These are phyloP conservation scores for Inga oerstediana DNA, from an alignment of 306 rosid species.

Conservation along the genomic window DNA sequence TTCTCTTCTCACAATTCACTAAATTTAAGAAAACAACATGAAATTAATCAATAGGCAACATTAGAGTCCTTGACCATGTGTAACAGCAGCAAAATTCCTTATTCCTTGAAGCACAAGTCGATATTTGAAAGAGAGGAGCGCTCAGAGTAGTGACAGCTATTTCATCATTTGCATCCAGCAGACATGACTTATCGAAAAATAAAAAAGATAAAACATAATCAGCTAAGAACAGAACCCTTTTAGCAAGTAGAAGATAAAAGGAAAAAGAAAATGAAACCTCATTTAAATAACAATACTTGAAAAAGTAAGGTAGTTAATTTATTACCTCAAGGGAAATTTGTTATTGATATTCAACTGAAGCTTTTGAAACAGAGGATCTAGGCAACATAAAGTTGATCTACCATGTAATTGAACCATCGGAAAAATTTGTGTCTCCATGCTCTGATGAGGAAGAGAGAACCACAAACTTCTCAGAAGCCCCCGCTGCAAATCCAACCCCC, in stretches of 20 bases:
- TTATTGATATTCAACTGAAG: neutral
- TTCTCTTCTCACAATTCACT: too few species aligned
- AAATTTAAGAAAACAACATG: too few species aligned
- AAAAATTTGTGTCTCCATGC: neutral
- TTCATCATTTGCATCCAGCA: neutral
- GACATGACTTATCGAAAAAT: neutral
- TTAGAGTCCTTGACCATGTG: neutral
- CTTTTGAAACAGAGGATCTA: neutral
- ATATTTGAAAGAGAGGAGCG: neutral
- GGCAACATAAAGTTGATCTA: neutral
- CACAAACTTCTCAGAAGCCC: neutral
- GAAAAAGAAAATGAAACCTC: neutral
- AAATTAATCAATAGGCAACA: neutral
- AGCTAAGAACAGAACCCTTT: neutral
- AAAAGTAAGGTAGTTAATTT: neutral
- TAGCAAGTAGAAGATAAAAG: neutral
- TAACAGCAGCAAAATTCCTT: neutral
- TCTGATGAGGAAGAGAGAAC: neutral
- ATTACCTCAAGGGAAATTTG: neutral
- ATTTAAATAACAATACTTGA: neutral
- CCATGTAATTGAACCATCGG: neutral
- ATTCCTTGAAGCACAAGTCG: neutral
- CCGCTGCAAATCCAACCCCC: too few species aligned
- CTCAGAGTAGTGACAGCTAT: neutral
- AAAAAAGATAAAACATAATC: too few species aligned